Conservation (phyloP, 257 asterid species). For the Nicotiana attenuata region DNA sequence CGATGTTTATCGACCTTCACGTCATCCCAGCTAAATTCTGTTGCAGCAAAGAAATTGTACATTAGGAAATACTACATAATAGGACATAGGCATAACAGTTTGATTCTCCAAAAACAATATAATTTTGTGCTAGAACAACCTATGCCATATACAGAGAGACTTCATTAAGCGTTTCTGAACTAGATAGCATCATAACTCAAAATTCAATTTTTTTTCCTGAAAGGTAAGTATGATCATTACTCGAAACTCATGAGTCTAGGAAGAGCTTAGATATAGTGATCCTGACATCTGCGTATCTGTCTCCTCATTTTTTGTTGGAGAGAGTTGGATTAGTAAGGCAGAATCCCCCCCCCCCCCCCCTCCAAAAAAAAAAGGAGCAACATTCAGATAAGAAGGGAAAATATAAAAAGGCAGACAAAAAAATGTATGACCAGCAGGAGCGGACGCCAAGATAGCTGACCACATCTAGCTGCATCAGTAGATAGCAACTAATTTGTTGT, state of each 20-base stretch:
- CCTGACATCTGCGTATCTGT: background rate
- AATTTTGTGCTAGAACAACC: background rate
- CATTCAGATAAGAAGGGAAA: background rate
- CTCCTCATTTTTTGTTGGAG: background rate
- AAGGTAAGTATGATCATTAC: background rate
- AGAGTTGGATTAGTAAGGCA: background rate
- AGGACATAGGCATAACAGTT: background rate
- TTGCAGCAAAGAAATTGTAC: slow-evolving; percentile 14
- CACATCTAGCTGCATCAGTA: background rate
- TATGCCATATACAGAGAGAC: background rate
- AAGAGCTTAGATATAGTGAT: background rate
- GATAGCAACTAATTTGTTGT: background rate
- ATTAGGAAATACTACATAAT: background rate
- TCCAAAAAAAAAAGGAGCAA: background rate
- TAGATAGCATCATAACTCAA: background rate
- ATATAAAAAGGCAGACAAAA: background rate
- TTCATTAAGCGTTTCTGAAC: background rate
- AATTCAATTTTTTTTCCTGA: background rate
- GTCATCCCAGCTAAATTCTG: slow-evolving; percentile 98
- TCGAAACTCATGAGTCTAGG: background rate
- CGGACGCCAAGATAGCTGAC: background rate
- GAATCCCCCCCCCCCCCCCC: background rate
- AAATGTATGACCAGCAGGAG: background rate
- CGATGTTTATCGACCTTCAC: slow-evolving; percentile 94
- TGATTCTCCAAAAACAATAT: background rate